Conservation (phyloP, 2,329 filamentous ascomycete species). For the Penicillium brevicompactum region DNA sequence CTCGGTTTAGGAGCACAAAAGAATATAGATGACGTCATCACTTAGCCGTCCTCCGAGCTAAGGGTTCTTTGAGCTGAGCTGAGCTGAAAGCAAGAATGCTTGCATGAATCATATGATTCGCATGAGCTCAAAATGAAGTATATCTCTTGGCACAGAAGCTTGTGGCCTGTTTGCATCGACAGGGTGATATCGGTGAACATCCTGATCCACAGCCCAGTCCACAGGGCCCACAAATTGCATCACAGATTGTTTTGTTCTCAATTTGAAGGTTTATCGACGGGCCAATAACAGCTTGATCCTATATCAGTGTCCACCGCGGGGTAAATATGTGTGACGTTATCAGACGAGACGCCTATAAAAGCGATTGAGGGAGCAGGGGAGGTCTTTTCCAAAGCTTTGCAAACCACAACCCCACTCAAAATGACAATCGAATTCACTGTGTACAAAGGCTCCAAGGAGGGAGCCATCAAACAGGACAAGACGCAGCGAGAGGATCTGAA, state of each 20-base stretch:
- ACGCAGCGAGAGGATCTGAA: conserved; percentile 45
- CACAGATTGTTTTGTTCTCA: not conserved
- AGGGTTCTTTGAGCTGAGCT: too few relatives aligned
- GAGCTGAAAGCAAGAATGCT: too few relatives aligned
- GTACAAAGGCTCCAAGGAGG: conserved; percentile 63
- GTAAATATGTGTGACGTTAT: not conserved
- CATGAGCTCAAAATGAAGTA: not conserved
- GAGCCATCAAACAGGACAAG: conserved; percentile 55
- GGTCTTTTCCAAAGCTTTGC: not conserved
- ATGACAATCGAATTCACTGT: conserved; percentile 57
- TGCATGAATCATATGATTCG: not conserved
- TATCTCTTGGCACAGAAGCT: not conserved
- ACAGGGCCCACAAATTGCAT: conserved; percentile 8
- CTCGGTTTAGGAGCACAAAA: too few relatives aligned
- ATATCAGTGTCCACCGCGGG: not conserved
- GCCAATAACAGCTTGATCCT: not conserved
- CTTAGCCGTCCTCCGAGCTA: too few relatives aligned
- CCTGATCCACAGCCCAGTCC: not conserved
- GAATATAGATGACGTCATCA: not conserved
- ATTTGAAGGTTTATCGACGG: not conserved
- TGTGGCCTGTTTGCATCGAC: not conserved
- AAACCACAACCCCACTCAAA: not conserved
- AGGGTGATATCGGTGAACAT: conserved; percentile 2
- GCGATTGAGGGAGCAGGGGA: not conserved
- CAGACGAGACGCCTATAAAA: not conserved